Conservation (phyloP, 345 rosid species). For the Nephelium lappaceum region DNA sequence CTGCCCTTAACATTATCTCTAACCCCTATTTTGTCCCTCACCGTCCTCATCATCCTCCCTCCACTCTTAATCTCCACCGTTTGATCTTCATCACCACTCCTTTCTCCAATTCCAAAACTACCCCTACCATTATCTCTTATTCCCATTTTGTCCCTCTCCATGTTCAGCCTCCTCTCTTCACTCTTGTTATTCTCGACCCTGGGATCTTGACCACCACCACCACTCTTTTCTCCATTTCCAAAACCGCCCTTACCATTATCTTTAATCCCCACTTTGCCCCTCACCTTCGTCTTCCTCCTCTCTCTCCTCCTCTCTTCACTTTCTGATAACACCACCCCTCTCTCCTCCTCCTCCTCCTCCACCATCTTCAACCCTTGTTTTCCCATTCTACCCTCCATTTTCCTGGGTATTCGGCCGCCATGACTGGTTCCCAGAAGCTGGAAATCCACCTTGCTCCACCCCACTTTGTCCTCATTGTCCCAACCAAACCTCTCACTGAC, state of each 20-base stretch:
- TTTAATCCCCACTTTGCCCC: slow-evolving; percentile 30
- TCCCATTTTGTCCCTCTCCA: slow-evolving; percentile 29
- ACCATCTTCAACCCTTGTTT: slow-evolving; percentile 8
- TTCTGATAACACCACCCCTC: slow-evolving; percentile 24
- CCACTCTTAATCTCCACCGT: slow-evolving; percentile 26
- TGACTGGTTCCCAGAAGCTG: slow-evolving; percentile 75
- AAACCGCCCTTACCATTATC: slow-evolving; percentile 28
- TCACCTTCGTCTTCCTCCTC: slow-evolving; percentile 27
- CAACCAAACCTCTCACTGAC: slow-evolving; percentile 84
- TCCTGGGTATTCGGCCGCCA: slow-evolving; percentile 79
- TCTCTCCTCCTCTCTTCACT: slow-evolving; percentile 29
- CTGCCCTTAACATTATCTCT: slow-evolving; percentile 24
- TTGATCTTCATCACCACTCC: slow-evolving; percentile 18
- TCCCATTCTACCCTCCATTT: background rate
- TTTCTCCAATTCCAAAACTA: slow-evolving; percentile 29
- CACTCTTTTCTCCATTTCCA: slow-evolving; percentile 29
- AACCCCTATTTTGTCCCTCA: slow-evolving; percentile 30
- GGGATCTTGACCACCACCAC: background rate
- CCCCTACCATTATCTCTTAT: slow-evolving; percentile 27
- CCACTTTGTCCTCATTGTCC: slow-evolving; percentile 71
- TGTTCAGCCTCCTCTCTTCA: background rate
- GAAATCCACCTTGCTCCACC: slow-evolving; percentile 68
- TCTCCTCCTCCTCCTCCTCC: slow-evolving; percentile 22
- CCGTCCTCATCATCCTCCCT: slow-evolving; percentile 29
- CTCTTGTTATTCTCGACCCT: too few species aligned